These are phyloP conservation scores for Eucalyptus dawsonii DNA, from an alignment of 345 rosid genomes.

Conservation along the genomic window DNA sequence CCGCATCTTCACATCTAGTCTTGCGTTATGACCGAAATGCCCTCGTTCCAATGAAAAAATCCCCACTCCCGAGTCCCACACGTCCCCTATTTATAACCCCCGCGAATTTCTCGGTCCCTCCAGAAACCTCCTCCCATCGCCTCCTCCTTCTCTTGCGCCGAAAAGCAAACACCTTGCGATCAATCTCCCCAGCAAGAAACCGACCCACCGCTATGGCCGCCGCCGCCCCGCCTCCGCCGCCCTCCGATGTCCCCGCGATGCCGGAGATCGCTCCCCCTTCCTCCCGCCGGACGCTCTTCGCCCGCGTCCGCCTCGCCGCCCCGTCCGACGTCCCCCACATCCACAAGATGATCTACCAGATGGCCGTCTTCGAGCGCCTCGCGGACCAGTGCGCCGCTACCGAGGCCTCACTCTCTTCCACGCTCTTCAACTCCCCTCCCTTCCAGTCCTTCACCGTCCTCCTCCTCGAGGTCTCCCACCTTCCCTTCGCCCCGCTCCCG, in stretches of 20 bases:
- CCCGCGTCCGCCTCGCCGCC: conserved; percentile 81
- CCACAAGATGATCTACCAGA: conserved; percentile 76
- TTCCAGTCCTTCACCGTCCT: conserved; percentile 75
- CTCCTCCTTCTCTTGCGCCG: background rate
- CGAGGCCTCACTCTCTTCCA: conserved; percentile 55
- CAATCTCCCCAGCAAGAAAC: background rate
- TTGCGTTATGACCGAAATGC: background rate
- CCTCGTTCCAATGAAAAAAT: background rate
- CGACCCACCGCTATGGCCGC: conserved; percentile 42
- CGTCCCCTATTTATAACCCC: background rate
- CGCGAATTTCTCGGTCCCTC: background rate
- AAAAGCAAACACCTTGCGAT: background rate
- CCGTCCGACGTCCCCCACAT: conserved; percentile 68
- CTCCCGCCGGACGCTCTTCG: conserved; percentile 45
- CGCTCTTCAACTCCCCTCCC: conserved; percentile 68
- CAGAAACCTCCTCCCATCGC: background rate
- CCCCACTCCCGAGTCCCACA: background rate
- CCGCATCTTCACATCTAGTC: background rate
- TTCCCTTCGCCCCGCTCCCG: conserved; percentile 25
- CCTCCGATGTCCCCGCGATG: conserved; percentile 39
- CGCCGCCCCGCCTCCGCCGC: conserved; percentile 88
- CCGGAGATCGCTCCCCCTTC: conserved; percentile 33
- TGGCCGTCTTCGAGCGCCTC: conserved; percentile 84
- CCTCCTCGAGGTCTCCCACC: conserved; percentile 61
- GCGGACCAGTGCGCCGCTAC: conserved; percentile 66